Base-by-base conservation (phyloP, 306 rosid genomes). In the Begonia loranthoides region DNA sequence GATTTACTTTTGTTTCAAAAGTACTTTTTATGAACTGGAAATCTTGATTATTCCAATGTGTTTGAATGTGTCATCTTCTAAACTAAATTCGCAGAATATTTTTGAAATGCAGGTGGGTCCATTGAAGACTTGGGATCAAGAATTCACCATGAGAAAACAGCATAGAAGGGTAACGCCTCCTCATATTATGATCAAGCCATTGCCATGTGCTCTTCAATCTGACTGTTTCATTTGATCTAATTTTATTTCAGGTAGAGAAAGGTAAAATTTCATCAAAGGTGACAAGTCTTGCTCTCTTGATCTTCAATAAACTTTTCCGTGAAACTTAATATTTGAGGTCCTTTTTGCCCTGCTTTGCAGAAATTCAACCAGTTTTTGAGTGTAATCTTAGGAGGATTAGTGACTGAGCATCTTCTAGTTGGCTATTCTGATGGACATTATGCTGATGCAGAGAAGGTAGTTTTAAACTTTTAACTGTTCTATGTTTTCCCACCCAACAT, bases 391-490 rank as follows among this genome's bases (percentile, higher is more conserved):
- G 65, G 65, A 50, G 65, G 65, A 6, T 51, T 60, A 40, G 65
- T 51, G 50, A 50, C 65, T 17, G 65, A 60, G 51, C 65, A 50
- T 50, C 57, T 60, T 3, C 22, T 60, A 16, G 49, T 54, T 60
- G 57, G 65, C 41, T 19, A 51, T 6, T 50, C 65, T 13, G 65
- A 60, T 50, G 65, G 65, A 11, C 65, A 38, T 60, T 24, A 50
- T 19, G 57, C 56, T 10, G 65, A 60, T 60, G 46, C 41, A 10
- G 36, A 38, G 15, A 60, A 40, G 16, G 65, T 51, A 57, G 15
- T 12, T 22, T 16, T 15, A 39, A 39, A 49, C 17, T 47, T 33
- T 22, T 4, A 19, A 15, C 0, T 56, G 24, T 17, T 19, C 17
- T 38, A 10, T 17, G 9, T 28, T 28, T 28, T 28, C 36, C 36